phyloP scores from a whole-genome alignment of 2,329 filamentous ascomycete species.

The Alternaria viburni region DNA sequence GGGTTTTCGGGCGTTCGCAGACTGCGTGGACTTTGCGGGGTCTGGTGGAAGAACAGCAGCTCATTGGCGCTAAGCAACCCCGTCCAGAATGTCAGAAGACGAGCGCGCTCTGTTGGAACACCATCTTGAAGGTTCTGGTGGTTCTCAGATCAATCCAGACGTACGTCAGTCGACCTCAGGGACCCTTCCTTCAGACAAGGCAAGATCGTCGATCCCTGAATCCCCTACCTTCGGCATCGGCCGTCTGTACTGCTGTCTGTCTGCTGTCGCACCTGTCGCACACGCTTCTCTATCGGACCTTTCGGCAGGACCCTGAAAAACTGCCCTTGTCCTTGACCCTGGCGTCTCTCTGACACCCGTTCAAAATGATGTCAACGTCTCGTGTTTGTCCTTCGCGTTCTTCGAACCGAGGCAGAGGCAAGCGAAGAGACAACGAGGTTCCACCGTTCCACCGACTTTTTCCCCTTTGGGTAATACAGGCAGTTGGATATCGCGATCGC shows the following conservation, averaged over 20 bases:
- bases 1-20: neutral
- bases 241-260: neutral
- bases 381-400: neutral
- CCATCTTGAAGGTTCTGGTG: neutral
- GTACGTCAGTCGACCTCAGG: neutral
- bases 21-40: neutral
- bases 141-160: neutral
- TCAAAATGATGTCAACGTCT: slow-evolving; percentile 1
- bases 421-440: neutral
- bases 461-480: neutral
- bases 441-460: neutral
- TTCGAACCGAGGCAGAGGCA: neutral
- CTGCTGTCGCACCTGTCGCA: neutral
- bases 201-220: neutral
- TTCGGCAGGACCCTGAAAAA: neutral
- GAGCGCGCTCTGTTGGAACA: neutral
- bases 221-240: neutral
- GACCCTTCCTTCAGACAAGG: neutral
- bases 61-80: neutral
- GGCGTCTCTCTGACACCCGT: neutral
- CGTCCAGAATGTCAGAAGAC: neutral
- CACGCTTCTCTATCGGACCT: neutral
- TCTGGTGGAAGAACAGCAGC: neutral
- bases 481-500: neutral
- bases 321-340: neutral